Evolutionary conservation across 306 rosid species (phyloP).

Genomic region (Vigna mungo): DNA sequence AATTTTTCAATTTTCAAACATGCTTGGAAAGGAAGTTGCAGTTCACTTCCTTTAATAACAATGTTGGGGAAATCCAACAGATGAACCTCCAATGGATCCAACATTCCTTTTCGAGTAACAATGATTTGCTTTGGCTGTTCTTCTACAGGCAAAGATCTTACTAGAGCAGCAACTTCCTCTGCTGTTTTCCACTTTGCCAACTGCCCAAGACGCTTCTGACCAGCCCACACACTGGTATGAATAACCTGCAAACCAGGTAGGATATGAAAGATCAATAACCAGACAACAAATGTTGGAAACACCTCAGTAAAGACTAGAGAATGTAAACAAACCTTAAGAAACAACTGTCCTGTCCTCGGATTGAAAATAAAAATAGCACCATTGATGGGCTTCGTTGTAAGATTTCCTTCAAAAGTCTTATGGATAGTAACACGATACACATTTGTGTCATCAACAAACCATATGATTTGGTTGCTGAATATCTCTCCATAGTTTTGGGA

Average conservation of each 20-base stretch:
- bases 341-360: constrained; percentile 97
- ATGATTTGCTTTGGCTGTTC: constrained; percentile 98
- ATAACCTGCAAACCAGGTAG: constrained; percentile 76
- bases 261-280: constrained; percentile 26
- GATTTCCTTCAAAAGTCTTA: constrained; percentile 99
- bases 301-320: neutral
- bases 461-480: constrained; percentile 96
- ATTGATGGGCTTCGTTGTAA: constrained; percentile 96
- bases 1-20: constrained; percentile 98
- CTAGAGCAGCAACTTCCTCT: constrained; percentile 99
- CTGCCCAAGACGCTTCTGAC: constrained; percentile 99
- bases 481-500: constrained; percentile 99
- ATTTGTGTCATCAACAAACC: constrained; percentile 99
- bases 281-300: neutral
- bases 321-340: constrained; percentile 73
- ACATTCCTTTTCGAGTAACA: constrained; percentile 99
- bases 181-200: constrained; percentile 99
- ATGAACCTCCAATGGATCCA: constrained; percentile 98
- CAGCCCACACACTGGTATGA: constrained; percentile 99
- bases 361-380: constrained; percentile 97
- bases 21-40: constrained; percentile 99
- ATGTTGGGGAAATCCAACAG: constrained; percentile 94
- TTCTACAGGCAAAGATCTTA: constrained; percentile 96
- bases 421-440: constrained; percentile 98
- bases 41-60: constrained; percentile 98